A percentile compares a stretch with the other conserved stretches of the same genome.
Conservation (phyloP, 805 yeast genomes). For the Candida xyloterini region DNA sequence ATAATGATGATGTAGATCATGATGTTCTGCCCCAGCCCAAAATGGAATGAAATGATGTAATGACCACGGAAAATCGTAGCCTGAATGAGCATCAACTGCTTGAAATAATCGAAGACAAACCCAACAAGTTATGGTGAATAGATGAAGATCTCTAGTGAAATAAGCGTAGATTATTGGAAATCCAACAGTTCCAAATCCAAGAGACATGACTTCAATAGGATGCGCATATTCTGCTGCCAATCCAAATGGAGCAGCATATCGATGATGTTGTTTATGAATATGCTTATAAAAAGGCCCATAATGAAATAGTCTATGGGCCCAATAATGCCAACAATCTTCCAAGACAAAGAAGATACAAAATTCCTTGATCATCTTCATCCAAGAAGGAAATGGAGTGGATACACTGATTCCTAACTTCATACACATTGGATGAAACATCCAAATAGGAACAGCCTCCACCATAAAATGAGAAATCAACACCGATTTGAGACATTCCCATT, state of each 20-base stretch:
- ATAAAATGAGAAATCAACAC: constrained; percentile 54
- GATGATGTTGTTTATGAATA: constrained; percentile 59
- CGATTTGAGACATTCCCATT: constrained; percentile 61
- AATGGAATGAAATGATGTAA: constrained; percentile 54
- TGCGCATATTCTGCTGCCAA: constrained; percentile 62
- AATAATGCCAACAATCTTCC: constrained; percentile 61
- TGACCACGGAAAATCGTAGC: constrained; percentile 63
- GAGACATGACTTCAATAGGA: constrained; percentile 53
- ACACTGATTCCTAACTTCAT: constrained; percentile 45
- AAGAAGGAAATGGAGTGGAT: constrained; percentile 52
- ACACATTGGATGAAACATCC: constrained; percentile 61
- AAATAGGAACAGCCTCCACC: constrained; percentile 59
- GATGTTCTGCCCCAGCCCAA: constrained; percentile 68
- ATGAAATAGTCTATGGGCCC: constrained; percentile 57
- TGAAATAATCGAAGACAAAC: constrained; percentile 51
- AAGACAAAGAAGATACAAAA: constrained; percentile 48
- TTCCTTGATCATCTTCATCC: constrained; percentile 40
- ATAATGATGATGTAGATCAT: constrained; percentile 58
- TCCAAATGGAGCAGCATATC: constrained; percentile 63
- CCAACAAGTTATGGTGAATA: constrained; percentile 54
- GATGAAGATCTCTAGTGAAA: constrained; percentile 45
- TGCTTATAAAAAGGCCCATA: constrained; percentile 54
- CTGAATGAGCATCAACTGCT: constrained; percentile 61
- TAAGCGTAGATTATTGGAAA: constrained; percentile 55
- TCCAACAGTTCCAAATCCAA: constrained; percentile 61